phyloP scores from a whole-genome alignment of 2,329 filamentous ascomycete species.

The Aureobasidium musti region DNA sequence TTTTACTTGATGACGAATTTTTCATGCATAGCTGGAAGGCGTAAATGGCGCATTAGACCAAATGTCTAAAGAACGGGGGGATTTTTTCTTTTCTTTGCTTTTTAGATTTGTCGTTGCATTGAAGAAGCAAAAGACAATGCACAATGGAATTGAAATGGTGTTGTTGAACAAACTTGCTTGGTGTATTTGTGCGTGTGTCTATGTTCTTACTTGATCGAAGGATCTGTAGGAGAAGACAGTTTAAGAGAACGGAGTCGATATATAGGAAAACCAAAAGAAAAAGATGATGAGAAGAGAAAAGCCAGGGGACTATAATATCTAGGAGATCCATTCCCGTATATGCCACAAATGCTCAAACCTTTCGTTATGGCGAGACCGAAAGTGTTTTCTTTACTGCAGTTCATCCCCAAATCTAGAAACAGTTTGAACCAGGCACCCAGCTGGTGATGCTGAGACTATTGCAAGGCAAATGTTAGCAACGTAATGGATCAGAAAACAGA shows the following conservation, averaged over 20 bases:
- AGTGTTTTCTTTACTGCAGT: no score
- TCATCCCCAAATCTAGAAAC: neutral
- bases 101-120: neutral
- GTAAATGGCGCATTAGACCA: neutral
- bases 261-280: neutral
- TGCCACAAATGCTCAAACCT: no score
- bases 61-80: neutral
- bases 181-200: neutral
- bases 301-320: no score
- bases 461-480: neutral
- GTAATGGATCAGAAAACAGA: neutral
- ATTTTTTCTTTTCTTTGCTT: neutral
- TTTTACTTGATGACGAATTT: neutral
- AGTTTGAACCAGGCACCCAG: neutral
- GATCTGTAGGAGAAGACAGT: no score
- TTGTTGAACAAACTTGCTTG: no score
- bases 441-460: conserved; percentile 15
- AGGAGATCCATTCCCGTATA: no score
- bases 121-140: no score
- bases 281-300: no score
- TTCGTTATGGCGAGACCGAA: no score
- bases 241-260: neutral
- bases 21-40: conserved; percentile 7
- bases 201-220: no score
- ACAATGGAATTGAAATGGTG: no score